phyloP scores from a whole-genome alignment of 2,329 filamentous ascomycete genomes.

The Cordyceps sp. region DNA sequence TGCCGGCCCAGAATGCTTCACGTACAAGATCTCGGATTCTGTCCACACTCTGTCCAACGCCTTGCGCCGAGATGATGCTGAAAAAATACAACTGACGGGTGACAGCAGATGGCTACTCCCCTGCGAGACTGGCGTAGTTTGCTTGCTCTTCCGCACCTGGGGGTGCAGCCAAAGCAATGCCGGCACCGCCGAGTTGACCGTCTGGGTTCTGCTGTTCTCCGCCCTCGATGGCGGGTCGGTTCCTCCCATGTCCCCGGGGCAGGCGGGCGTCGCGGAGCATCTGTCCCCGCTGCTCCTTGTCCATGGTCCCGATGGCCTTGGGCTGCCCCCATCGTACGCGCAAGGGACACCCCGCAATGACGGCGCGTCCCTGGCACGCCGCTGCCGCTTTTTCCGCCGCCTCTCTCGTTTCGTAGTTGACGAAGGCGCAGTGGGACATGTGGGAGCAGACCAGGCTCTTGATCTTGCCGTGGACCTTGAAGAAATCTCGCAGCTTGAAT shows the following conservation, averaged over 20 bases:
- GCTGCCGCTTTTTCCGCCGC: conserved; percentile 74
- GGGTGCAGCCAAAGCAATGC: conserved; percentile 46
- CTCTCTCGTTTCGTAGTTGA: conserved; percentile 80
- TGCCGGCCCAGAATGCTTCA: no score
- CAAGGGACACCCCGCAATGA: conserved; percentile 82
- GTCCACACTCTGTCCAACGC: conserved; percentile 7
- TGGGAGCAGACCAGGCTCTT: conserved; percentile 91
- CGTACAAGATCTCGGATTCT: neutral
- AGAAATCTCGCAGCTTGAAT: conserved; percentile 78
- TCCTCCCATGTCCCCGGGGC: conserved; percentile 12
- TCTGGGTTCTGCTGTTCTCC: conserved; percentile 11
- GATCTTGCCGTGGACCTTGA: conserved; percentile 75
- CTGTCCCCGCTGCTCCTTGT: conserved; percentile 65
- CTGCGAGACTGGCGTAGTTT: conserved; percentile 71
- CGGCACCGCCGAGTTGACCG: conserved; percentile 13
- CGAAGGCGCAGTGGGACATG: conserved; percentile 90
- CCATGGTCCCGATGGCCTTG: conserved; percentile 80
- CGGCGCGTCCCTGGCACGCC: conserved; percentile 70
- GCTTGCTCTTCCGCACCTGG: conserved; percentile 58
- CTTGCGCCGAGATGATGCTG: conserved; percentile 9
- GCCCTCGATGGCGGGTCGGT: conserved; percentile 14
- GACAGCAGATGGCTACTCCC: conserved; percentile 37
- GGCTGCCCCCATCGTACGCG: conserved; percentile 86
- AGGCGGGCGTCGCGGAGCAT: conserved; percentile 58
- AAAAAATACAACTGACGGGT: conserved; percentile 3